phyloP scores from a whole-genome alignment of 805 yeast genomes.

The Candida arabinofermentans region DNA sequence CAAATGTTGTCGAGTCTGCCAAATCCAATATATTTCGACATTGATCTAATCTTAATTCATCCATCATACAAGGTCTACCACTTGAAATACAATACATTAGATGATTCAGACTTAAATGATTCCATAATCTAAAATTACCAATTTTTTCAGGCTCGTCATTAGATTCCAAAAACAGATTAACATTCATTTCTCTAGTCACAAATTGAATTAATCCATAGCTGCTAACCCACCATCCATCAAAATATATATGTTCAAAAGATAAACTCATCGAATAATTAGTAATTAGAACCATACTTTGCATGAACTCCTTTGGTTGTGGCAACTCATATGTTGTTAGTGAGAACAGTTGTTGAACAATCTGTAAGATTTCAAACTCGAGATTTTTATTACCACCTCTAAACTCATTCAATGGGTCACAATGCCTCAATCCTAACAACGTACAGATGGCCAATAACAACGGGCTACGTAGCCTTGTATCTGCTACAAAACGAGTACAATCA shows the following conservation, averaged over 20 bases:
- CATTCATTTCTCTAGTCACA: slow-evolving; percentile 44
- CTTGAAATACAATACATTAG: slow-evolving; percentile 57
- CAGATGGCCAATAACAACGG: slow-evolving; percentile 61
- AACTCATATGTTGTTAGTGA: slow-evolving; percentile 38
- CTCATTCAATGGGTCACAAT: slow-evolving; percentile 17
- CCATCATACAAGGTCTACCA: slow-evolving; percentile 66
- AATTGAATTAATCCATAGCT: slow-evolving; percentile 62
- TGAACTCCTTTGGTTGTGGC: slow-evolving; percentile 44
- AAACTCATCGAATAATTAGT: slow-evolving; percentile 58
- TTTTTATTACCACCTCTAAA: slow-evolving; percentile 19
- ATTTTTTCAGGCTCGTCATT: slow-evolving; percentile 26
- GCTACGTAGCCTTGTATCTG: slow-evolving; percentile 42
- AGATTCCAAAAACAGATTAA: slow-evolving; percentile 22
- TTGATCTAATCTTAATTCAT: slow-evolving; percentile 53
- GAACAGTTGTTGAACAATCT: slow-evolving; percentile 44
- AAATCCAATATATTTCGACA: slow-evolving; percentile 56
- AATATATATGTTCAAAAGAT: slow-evolving; percentile 44
- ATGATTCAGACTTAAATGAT: slow-evolving; percentile 64
- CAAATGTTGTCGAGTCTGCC: slow-evolving; percentile 63
- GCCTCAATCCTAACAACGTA: slow-evolving; percentile 56
- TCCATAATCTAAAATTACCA: slow-evolving; percentile 61
- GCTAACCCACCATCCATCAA: slow-evolving; percentile 70
- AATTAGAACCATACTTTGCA: slow-evolving; percentile 60
- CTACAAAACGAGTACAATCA: slow-evolving; percentile 41
- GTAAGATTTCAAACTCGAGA: slow-evolving; percentile 36